phyloP scores from a whole-genome alignment of 2,329 filamentous ascomycete genomes.

The Colletotrichum ledebouriae region DNA sequence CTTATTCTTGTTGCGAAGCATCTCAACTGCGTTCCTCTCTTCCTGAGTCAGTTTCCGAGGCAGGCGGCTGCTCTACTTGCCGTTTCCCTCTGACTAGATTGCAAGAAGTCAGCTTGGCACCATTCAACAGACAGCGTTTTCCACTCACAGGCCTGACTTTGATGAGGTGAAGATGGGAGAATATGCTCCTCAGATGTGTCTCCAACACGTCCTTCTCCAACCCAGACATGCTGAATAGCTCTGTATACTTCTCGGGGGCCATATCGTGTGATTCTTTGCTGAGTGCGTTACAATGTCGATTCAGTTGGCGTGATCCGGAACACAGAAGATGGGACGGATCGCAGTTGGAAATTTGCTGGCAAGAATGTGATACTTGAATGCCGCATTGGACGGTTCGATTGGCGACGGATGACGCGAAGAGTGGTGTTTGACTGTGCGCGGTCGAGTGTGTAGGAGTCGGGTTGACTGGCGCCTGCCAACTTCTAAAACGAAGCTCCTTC shows the following conservation, averaged over 20 bases:
- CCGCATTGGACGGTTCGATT: background rate
- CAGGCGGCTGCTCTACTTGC: background rate
- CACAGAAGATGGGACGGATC: background rate
- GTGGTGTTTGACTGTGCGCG: background rate
- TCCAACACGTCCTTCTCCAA: background rate
- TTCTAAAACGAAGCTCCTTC: no score
- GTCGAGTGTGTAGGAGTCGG: background rate
- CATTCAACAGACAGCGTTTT: background rate
- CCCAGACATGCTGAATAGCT: background rate
- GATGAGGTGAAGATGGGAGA: background rate
- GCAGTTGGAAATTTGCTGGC: background rate
- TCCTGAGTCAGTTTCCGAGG: background rate
- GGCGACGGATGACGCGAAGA: background rate
- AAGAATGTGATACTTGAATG: slow-evolving; percentile 5
- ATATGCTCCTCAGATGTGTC: background rate
- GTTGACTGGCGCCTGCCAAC: background rate
- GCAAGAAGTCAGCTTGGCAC: background rate
- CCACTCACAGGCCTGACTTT: background rate
- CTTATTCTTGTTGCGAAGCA: background rate
- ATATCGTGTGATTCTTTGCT: background rate
- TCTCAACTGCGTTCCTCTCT: background rate
- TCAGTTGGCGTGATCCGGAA: background rate
- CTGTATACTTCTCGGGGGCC: background rate
- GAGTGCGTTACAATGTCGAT: background rate
- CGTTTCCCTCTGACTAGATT: background rate